phyloP scores from a whole-genome alignment of 208 protist species.

The Leishmania arabica region DNA sequence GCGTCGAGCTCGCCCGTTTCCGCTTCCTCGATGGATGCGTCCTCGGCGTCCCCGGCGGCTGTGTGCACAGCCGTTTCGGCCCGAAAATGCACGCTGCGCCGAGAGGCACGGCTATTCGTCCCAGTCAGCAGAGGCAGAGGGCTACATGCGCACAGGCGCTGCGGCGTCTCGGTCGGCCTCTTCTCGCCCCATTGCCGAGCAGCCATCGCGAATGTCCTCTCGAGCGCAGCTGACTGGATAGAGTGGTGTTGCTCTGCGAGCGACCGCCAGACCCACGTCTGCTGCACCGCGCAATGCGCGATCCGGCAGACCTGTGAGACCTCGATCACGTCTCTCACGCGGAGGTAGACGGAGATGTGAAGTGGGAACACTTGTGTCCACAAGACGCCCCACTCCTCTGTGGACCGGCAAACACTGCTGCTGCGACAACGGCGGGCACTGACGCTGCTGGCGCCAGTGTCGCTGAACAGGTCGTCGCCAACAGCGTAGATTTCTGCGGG shows the following conservation, averaged over 20 bases:
- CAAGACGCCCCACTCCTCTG: slow-evolving; percentile 20
- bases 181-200: slow-evolving; percentile 18
- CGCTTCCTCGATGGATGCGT: not conserved
- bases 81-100: not conserved
- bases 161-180: not conserved
- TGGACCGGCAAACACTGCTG: not conserved
- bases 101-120: not conserved
- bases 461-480: not conserved
- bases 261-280: slow-evolving; percentile 43
- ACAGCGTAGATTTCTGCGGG: not conserved
- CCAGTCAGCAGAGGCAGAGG: not conserved
- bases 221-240: slow-evolving; percentile 15
- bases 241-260: slow-evolving; percentile 22
- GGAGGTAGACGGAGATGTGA: slow-evolving; percentile 33
- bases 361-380: slow-evolving; percentile 38
- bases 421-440: not conserved
- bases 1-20: not conserved
- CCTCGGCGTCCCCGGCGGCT: not conserved
- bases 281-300: slow-evolving; percentile 3
- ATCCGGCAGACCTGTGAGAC: slow-evolving; percentile 27
- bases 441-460: not conserved
- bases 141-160: not conserved
- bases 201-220: slow-evolving; percentile 9
- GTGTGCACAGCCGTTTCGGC: not conserved
- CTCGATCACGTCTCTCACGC: slow-evolving; percentile 26